A percentile compares a stretch with the other conserved stretches of the same genome.
phyloP scores from a whole-genome alignment of 2,329 filamentous ascomycete species.

The Diaporthe humulicola region DNA sequence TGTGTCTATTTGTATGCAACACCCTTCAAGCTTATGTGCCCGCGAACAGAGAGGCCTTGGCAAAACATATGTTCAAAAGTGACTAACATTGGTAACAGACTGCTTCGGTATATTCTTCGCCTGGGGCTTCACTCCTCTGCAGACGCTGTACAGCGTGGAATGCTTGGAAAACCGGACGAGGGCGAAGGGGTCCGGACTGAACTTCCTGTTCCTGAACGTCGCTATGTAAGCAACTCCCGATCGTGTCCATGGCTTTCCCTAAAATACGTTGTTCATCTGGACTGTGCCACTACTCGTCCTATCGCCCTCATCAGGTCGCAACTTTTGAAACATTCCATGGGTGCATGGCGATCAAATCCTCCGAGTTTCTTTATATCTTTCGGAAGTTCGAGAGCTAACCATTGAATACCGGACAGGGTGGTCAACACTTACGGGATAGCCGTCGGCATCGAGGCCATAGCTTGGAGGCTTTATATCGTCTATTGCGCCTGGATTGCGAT shows the following conservation, averaged over 20 bases:
- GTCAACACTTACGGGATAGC: constrained; percentile 60
- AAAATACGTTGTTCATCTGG: background rate
- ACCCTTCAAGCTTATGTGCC: background rate
- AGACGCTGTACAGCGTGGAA: constrained; percentile 60
- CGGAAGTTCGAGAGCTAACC: background rate
- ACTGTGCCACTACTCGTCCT: background rate
- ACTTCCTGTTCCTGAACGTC: constrained; percentile 55
- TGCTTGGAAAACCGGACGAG: constrained; percentile 55
- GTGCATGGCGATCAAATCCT: background rate
- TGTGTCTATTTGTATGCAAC: constrained; percentile 32
- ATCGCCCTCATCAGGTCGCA: background rate
- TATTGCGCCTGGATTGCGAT: constrained; percentile 58
- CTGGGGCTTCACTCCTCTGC: constrained; percentile 62
- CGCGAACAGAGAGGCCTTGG: background rate
- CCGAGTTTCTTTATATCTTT: background rate
- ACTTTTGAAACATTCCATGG: background rate
- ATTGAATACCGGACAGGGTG: constrained; percentile 42
- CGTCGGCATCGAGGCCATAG: constrained; percentile 60
- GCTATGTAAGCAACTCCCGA: constrained; percentile 46
- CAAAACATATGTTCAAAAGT: constrained; percentile 35
- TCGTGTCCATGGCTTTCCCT: background rate
- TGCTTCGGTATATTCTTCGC: constrained; percentile 67
- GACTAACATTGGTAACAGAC: constrained; percentile 55
- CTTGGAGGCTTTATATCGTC: constrained; percentile 65
- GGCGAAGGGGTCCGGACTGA: constrained; percentile 59